A percentile compares a stretch with the other conserved stretches of the same genome.
Conservation (phyloP, 306 rosid genomes). For the Quercus parvula region DNA sequence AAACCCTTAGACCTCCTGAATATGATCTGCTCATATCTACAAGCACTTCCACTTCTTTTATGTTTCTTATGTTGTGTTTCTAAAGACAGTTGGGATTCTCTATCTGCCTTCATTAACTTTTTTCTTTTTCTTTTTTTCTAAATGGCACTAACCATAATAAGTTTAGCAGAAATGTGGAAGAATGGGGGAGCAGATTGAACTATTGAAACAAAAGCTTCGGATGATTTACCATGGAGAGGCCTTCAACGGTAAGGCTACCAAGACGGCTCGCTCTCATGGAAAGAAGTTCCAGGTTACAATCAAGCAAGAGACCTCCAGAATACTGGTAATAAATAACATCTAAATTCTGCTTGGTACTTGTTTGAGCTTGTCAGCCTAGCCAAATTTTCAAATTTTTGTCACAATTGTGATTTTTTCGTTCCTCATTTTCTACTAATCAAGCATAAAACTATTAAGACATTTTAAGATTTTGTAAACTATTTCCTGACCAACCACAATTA, state of each 20-base stretch:
- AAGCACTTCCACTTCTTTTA: neutral
- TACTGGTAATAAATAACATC: slow-evolving; percentile 54
- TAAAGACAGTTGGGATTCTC: neutral
- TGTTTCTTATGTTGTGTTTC: neutral
- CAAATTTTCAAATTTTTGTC: neutral
- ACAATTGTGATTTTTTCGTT: neutral
- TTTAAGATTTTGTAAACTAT: neutral
- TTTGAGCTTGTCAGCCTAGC: neutral
- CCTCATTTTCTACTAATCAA: neutral
- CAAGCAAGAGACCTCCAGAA: slow-evolving; percentile 85
- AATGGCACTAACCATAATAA: neutral
- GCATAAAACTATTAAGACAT: neutral
- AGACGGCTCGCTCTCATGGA: slow-evolving; percentile 90
- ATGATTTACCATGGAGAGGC: slow-evolving; percentile 79
- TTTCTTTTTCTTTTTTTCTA: no score
- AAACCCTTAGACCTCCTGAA: neutral
- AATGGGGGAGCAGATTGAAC: slow-evolving; percentile 81
- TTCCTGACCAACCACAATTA: neutral
- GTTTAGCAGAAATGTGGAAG: slow-evolving; percentile 73
- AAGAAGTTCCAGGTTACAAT: slow-evolving; percentile 86
- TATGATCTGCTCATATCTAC: neutral
- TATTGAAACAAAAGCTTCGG: slow-evolving; percentile 68
- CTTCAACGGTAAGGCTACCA: slow-evolving; percentile 80
- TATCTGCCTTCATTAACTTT: neutral
- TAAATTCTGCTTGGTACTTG: neutral